Evolutionary conservation across 2,329 filamentous ascomycete species (phyloP), one percentile per base, ranked within the genome.

Genomic region (Fusarium falciforme): DNA sequence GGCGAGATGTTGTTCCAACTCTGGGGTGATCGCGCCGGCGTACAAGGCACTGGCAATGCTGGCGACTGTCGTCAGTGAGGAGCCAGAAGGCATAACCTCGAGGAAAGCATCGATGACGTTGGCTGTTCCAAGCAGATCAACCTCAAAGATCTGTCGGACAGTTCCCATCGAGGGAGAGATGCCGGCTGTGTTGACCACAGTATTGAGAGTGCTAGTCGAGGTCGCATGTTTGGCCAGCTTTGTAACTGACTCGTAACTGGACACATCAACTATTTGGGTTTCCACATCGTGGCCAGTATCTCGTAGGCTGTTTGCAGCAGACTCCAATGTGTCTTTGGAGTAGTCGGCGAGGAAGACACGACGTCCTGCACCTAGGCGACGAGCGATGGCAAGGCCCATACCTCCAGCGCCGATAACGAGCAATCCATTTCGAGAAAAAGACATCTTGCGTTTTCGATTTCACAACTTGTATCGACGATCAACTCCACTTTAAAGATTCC

Each of bases 91-190:
- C 47, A 66, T 54, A 5, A 44, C n/a, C 5, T 54, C 33, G 20
- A 66, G 33, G 16, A 66, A 66, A 10, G 64, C 64, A 33, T 66
- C 64, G 35, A 66, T 61, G n/a, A 66, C 25, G 20, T 61, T 61
- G 35, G 64, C 64, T 1, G 64, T 55, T 42, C 64, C 64, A n/a
- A 66, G 22, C 3, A 66, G 36, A 31, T 61, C 42, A 4, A 66
- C 64, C 11, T 66, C 57, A 16, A 25, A 66, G 12, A 66, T 61
- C 35, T 55, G 31, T 17, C 57, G 42, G 2, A 44, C 36, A 6
- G 57, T 42, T 17, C 42, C 64, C 58, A 61, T 61, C 0, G 33
- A 35, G 4, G 57, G 64, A 2, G 64, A 61, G 12, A 66, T 44
- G 1, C 64, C 64, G 5, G 64, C 64, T 4, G 64, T 44, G 33